These are phyloP conservation scores for Aureobasidium musti DNA, from an alignment of 2,329 filamentous ascomycete species.

Conservation along the genomic window DNA sequence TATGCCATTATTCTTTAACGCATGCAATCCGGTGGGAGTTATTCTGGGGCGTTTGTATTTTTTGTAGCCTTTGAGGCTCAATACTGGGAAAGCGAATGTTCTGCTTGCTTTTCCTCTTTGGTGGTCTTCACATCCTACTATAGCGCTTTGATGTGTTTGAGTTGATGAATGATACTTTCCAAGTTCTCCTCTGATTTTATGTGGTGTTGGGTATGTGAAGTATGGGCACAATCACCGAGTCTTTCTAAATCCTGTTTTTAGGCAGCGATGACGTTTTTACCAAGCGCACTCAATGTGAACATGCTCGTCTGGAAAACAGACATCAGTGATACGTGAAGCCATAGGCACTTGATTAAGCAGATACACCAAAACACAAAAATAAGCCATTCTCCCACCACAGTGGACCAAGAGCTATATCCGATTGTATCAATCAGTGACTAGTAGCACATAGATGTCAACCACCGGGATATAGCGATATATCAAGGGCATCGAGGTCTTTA, in stretches of 20 bases:
- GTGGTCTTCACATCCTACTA: background rate
- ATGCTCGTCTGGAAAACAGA: too few species aligned
- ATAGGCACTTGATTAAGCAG: background rate
- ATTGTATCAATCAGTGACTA: too few species aligned
- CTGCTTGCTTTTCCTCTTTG: conserved; percentile 11
- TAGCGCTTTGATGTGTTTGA: conserved; percentile 11
- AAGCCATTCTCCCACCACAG: background rate
- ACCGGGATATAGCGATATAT: background rate
- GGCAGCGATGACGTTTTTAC: background rate
- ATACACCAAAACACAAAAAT: background rate
- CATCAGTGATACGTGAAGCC: too few species aligned
- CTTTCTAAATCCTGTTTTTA: background rate
- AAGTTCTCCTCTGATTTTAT: background rate
- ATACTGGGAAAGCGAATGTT: conserved; percentile 8
- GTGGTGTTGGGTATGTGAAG: background rate
- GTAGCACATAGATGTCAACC: too few species aligned
- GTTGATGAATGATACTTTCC: conserved; percentile 8
- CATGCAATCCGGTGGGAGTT: conserved; percentile 20
- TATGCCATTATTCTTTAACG: conserved; percentile 26
- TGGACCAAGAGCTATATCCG: too few species aligned
- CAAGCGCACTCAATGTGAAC: background rate
- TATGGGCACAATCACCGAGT: background rate
- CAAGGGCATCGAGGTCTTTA: background rate
- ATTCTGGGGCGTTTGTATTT: background rate
- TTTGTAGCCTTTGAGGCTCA: conserved; percentile 5